Evolutionary conservation across 2,329 filamentous ascomycete genomes (phyloP).

Genomic region (Cladophialophora exuberans): DNA sequence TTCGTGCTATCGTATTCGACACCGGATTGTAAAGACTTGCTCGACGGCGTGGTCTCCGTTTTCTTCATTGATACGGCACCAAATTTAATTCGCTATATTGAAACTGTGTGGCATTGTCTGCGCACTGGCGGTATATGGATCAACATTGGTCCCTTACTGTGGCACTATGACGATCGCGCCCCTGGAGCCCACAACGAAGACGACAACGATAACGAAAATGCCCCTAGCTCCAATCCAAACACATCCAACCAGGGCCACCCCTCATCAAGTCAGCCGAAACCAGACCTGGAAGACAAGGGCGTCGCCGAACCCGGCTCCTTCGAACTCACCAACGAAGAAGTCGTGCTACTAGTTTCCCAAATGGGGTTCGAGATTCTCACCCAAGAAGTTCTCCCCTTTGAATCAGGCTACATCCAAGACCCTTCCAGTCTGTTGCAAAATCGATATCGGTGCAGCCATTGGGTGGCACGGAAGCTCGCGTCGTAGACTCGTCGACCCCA

Average conservation of each 20-base stretch:
- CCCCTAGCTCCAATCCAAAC: not conserved
- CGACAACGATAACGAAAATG: conserved; percentile 43
- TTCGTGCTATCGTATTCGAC: conserved; percentile 82
- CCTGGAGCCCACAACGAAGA: conserved; percentile 58
- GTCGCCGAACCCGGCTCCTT: conserved; percentile 89
- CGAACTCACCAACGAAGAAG: conserved; percentile 87
- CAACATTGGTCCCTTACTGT: conserved; percentile 87
- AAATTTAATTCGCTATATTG: conserved; percentile 86
- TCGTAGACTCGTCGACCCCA: conserved; percentile 13
- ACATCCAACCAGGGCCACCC: conserved; percentile 37
- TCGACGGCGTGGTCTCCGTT: conserved; percentile 83
- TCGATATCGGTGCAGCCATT: conserved; percentile 77
- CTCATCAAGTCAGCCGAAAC: conserved; percentile 53
- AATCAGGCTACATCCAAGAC: conserved; percentile 85
- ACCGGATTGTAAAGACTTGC: conserved; percentile 62
- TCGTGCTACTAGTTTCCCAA: conserved; percentile 71
- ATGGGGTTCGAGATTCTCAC: conserved; percentile 77
- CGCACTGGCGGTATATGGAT: conserved; percentile 78
- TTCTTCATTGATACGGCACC: conserved; percentile 98
- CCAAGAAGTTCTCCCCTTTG: conserved; percentile 46
- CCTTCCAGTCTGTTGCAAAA: conserved; percentile 82
- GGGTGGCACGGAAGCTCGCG: conserved; percentile 76
- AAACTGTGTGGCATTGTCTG: conserved; percentile 79
- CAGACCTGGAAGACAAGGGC: conserved; percentile 52
- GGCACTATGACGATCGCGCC: conserved; percentile 87